Conservation (phyloP, 257 asterid genomes). For the Pogostemon cablin region DNA sequence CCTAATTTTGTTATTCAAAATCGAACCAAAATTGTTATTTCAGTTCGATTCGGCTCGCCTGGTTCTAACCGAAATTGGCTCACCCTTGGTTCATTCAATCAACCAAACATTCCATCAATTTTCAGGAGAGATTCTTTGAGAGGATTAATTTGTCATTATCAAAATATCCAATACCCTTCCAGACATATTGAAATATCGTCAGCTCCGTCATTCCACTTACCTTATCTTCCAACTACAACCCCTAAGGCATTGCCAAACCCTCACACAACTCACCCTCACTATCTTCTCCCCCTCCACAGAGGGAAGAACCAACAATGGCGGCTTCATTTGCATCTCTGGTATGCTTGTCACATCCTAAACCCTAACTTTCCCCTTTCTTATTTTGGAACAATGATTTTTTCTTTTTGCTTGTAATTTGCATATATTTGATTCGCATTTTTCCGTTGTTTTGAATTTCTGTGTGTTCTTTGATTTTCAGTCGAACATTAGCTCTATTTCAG, state of each 20-base stretch:
- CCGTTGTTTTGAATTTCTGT: neutral
- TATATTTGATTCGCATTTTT: neutral
- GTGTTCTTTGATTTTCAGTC: constrained; percentile 45
- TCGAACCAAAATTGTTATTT: too few species aligned
- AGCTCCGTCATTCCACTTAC: constrained; percentile 45
- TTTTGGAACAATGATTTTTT: constrained; percentile 11
- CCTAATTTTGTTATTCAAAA: too few species aligned
- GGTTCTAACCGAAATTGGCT: too few species aligned
- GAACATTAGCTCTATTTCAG: constrained; percentile 58
- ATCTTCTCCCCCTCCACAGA: neutral
- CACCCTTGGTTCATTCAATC: too few species aligned
- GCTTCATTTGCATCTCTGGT: constrained; percentile 61
- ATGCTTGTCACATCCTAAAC: constrained; percentile 21
- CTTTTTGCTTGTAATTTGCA: constrained; percentile 7
- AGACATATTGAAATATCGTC: constrained; percentile 45
- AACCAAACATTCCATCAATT: too few species aligned
- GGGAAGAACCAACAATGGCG: constrained; percentile 53
- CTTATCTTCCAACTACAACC: constrained; percentile 17
- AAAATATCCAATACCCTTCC: constrained; percentile 33
- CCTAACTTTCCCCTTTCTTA: constrained; percentile 29
- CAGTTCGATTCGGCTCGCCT: too few species aligned
- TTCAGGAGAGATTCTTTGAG: constrained; percentile 28
- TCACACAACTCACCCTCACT: constrained; percentile 6
- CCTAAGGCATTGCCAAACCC: constrained; percentile 23
- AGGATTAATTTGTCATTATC: constrained; percentile 42